Percentiles rank a stretch among this genome's conserved stretches.
These are phyloP conservation scores for Cytospora piceicola DNA, from an alignment of 2,329 filamentous ascomycete species.

Conservation along the genomic window DNA sequence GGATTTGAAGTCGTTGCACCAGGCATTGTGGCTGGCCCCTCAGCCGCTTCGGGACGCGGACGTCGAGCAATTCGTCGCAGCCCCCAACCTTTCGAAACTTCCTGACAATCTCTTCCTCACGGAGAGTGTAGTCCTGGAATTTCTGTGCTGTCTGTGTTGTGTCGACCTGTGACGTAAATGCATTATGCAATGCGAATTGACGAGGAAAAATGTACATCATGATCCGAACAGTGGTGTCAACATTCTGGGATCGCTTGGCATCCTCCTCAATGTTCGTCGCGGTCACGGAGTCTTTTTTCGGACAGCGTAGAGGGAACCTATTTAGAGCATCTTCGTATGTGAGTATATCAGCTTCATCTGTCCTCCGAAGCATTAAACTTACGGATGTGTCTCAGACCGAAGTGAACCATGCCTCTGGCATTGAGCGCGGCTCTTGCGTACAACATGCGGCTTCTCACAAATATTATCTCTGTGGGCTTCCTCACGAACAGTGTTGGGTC, in stretches of 20 bases:
- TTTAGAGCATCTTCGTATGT: slow-evolving; percentile 73
- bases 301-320: slow-evolving; percentile 55
- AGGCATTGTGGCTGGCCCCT: slow-evolving; percentile 64
- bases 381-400: slow-evolving; percentile 84
- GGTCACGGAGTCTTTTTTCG: slow-evolving; percentile 22
- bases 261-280: neutral
- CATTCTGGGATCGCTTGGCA: slow-evolving; percentile 39
- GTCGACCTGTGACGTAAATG: slow-evolving; percentile 76
- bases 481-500: slow-evolving; percentile 30
- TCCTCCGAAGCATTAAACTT: slow-evolving; percentile 41
- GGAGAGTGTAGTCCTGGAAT: slow-evolving; percentile 82
- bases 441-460: slow-evolving; percentile 83
- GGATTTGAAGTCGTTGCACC: slow-evolving; percentile 68
- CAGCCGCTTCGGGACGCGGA: slow-evolving; percentile 66
- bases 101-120: slow-evolving; percentile 76
- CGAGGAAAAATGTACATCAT: slow-evolving; percentile 94
- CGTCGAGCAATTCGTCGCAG: slow-evolving; percentile 31
- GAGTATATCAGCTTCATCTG: neutral
- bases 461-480: slow-evolving; percentile 64
- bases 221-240: slow-evolving; percentile 66
- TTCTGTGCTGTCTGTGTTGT: slow-evolving; percentile 68
- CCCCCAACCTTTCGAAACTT: slow-evolving; percentile 40
- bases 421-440: slow-evolving; percentile 79
- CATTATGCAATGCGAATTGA: slow-evolving; percentile 89
- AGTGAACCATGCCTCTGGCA: slow-evolving; percentile 66